phyloP scores from a whole-genome alignment of 352 stramenopile genomes.

The Aphanomyces invadans region DNA sequence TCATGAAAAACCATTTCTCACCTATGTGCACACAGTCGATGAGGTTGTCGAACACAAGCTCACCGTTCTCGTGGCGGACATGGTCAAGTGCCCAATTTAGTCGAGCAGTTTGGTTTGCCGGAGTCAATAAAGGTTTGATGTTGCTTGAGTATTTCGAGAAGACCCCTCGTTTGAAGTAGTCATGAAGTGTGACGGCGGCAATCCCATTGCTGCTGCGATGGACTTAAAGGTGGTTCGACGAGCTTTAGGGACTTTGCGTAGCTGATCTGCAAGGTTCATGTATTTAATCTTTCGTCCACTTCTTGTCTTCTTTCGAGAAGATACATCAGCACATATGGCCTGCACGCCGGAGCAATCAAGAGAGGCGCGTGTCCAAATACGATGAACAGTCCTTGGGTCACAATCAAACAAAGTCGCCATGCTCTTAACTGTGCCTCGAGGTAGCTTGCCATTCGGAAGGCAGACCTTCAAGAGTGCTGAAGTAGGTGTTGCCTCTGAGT shows the following conservation, averaged over 20 bases:
- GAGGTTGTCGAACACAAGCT: constrained; percentile 24
- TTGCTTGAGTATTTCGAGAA: not conserved
- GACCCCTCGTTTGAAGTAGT: not conserved
- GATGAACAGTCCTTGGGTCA: not conserved
- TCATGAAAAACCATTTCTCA: constrained; percentile 29
- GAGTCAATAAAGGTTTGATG: constrained; percentile 16
- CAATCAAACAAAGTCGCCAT: not conserved
- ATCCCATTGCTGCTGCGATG: not conserved
- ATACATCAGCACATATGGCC: not conserved
- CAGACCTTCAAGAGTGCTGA: not conserved
- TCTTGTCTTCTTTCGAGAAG: not conserved
- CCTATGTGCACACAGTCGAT: constrained; percentile 27
- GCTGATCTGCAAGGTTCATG: not conserved
- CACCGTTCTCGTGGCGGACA: not conserved
- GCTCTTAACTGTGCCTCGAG: not conserved
- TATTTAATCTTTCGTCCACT: not conserved
- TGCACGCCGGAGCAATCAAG: not conserved
- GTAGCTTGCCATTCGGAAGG: not conserved
- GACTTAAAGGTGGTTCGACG: not conserved
- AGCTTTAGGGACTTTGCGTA: not conserved
- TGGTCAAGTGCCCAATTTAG: constrained; percentile 20
- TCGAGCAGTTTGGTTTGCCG: constrained; percentile 10
- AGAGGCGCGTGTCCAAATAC: not conserved
- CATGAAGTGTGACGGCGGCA: not conserved
- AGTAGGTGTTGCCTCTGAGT: not conserved